A percentile compares a stretch with the other conserved stretches of the same genome.
These are phyloP conservation scores for Phytophthora fragariaefolia DNA, from an alignment of 352 stramenopile genomes.

Conservation along the genomic window DNA sequence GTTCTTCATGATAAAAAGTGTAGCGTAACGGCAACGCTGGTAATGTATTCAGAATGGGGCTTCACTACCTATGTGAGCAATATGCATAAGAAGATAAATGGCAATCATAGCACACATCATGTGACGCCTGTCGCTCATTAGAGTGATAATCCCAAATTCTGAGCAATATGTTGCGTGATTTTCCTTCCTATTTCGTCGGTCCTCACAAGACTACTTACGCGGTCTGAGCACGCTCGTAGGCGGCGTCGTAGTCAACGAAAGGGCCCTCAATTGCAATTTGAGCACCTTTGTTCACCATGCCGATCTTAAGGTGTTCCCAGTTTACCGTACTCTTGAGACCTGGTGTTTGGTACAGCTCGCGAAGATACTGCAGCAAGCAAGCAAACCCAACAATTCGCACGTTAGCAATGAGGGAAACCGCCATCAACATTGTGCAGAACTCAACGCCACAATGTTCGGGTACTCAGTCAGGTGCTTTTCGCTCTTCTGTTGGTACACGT, in stretches of 20 bases:
- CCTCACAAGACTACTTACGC: background rate
- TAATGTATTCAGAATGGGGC: too few species aligned
- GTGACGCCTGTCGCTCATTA: too few species aligned
- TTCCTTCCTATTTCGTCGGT: too few species aligned
- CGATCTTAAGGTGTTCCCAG: constrained; percentile 89
- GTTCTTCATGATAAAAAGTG: too few species aligned
- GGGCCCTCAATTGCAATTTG: constrained; percentile 79
- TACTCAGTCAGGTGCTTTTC: constrained; percentile 52
- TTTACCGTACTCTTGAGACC: constrained; percentile 70
- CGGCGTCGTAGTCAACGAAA: constrained; percentile 33
- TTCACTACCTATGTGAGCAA: too few species aligned
- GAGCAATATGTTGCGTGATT: too few species aligned
- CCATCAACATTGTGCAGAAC: constrained; percentile 1
- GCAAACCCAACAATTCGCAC: background rate
- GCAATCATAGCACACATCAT: too few species aligned
- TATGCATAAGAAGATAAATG: too few species aligned
- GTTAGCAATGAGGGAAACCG: background rate
- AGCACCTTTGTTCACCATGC: constrained; percentile 80
- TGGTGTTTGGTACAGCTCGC: constrained; percentile 85
- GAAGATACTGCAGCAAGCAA: constrained; percentile 37
- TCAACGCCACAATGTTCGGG: constrained; percentile 49
- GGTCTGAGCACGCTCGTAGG: constrained; percentile 33
- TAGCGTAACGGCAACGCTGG: too few species aligned
- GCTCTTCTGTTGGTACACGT: constrained; percentile 31
- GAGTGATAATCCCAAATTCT: too few species aligned